Percentiles rank a stretch among this genome's conserved stretches.
Conservation (phyloP, 192 early-diverging fungal genomes). For the Coemansia sp. region DNA sequence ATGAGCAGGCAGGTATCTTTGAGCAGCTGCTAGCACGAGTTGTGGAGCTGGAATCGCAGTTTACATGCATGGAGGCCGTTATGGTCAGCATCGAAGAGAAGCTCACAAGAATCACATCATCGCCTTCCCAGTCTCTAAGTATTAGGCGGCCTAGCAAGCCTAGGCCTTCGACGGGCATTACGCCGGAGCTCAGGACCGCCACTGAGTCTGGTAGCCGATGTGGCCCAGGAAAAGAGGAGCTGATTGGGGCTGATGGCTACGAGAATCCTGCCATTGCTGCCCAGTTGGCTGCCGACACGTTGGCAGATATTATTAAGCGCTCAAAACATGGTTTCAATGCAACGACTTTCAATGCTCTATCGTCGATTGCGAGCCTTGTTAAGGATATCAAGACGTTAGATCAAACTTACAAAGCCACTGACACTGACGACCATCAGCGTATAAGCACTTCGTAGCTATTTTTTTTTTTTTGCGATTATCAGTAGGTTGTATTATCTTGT, state of each 20-base stretch:
- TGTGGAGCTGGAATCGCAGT: conserved; percentile 36
- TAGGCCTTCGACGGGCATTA: conserved; percentile 13
- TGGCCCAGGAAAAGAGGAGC: conserved; percentile 1
- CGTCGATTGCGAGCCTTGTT: conserved; percentile 17
- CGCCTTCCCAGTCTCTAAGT: conserved; percentile 15
- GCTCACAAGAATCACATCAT: conserved; percentile 17
- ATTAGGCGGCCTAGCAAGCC: conserved; percentile 12
- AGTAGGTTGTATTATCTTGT: background rate
- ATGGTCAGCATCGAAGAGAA: conserved; percentile 34
- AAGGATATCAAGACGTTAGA: conserved; percentile 10
- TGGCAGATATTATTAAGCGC: conserved; percentile 12
- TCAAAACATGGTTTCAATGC: conserved; percentile 17
- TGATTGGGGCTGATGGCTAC: background rate
- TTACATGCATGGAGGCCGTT: conserved; percentile 40
- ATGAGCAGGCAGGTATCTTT: background rate
- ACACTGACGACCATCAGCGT: background rate
- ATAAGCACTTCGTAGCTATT: background rate
- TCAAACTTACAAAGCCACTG: background rate
- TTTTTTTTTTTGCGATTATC: background rate
- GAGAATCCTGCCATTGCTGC: conserved; percentile 9
- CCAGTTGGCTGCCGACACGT: conserved; percentile 8
- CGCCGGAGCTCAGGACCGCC: conserved; percentile 13
- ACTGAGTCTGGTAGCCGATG: background rate
- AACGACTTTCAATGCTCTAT: conserved; percentile 14
- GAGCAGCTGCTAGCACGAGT: conserved; percentile 24